A percentile compares a stretch with the other conserved stretches of the same genome.
Conservation (phyloP, 208 protist genomes). For the Leptomonas seymouri region DNA sequence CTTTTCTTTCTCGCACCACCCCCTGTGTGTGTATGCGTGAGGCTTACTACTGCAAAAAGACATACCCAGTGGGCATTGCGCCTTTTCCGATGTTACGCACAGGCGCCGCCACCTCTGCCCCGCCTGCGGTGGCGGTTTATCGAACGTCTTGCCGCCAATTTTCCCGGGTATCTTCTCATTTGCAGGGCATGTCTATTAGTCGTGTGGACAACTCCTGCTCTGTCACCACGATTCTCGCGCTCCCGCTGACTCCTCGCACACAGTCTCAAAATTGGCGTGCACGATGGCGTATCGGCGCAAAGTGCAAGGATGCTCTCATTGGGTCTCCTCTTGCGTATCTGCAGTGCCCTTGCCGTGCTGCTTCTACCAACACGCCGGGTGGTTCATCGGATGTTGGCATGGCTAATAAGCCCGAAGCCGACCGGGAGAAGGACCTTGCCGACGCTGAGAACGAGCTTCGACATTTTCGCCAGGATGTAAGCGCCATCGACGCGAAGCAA, state of each 20-base stretch:
- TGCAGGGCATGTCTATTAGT: neutral
- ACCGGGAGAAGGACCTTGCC: constrained; percentile 1
- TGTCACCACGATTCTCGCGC: neutral
- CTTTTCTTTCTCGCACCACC: too few relatives aligned
- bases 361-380: neutral
- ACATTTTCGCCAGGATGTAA: constrained; percentile 12
- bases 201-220: too few relatives aligned
- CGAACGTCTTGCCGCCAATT: neutral
- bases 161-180: neutral
- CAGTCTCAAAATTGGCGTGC: neutral
- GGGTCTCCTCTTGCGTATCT: neutral
- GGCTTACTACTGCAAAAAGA: too few relatives aligned
- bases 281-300: neutral
- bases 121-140: constrained; percentile 6
- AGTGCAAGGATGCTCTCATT: neutral
- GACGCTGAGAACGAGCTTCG: constrained; percentile 16
- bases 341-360: neutral
- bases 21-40: too few relatives aligned
- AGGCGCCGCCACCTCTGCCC: constrained; percentile 1
- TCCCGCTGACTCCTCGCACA: neutral
- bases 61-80: too few relatives aligned
- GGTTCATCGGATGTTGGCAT: neutral
- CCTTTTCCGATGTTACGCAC: constrained; percentile 18
- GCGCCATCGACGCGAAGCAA: neutral
- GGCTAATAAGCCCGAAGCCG: neutral